Evolutionary conservation across 2,329 filamentous ascomycete genomes (phyloP), one percentile per base, ranked within the genome.

Genomic region (Sodiomyces alkalinus): DNA sequence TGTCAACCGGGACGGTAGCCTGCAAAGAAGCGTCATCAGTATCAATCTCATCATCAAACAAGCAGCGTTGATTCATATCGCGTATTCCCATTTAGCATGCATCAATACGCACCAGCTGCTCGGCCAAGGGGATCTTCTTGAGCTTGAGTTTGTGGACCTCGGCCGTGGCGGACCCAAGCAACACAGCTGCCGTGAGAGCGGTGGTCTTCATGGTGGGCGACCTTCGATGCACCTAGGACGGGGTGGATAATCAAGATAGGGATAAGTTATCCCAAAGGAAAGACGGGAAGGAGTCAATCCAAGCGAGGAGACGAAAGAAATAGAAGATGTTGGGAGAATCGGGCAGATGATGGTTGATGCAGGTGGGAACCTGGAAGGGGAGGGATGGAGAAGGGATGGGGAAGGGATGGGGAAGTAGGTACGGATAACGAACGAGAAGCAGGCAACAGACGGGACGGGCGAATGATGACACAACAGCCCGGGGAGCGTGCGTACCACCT

Each of bases 61-160:
- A n/a, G n/a, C n/a, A n/a, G 23, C 15, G 15, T 14, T 2, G 23
- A 5, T n/a, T 17, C 14, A 10, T 14, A 17, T n/a, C 6, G 12
- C n/a, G 15, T 17, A 15, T 13, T 11, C 6, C 4, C 15, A 11
- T 10, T 17, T 17, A 4, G 23, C 4, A 22, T 22, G 23, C 9
- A 17, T 9, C 7, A 6, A 16, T 26, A 65, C 80, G 52, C 64
- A 92, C 86, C 49, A 98, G 72, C 64, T 96, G 90, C 55, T 96
- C 82, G 27, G 76, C 70, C 34, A 98, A 65, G 42, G 90, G 79
- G 37, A 96, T 64, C 78, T 98, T 98, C 71, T 94, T 80, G 49
- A 98, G 77, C 70, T 92, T 90, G 71, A 94, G 78, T 69, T 83
- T 92, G 74, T 96, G 83, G 41, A 93, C 68, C 47, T 75, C 83